phyloP scores from a whole-genome alignment of 2,329 filamentous ascomycete genomes.

The Helminthosporium solani region DNA sequence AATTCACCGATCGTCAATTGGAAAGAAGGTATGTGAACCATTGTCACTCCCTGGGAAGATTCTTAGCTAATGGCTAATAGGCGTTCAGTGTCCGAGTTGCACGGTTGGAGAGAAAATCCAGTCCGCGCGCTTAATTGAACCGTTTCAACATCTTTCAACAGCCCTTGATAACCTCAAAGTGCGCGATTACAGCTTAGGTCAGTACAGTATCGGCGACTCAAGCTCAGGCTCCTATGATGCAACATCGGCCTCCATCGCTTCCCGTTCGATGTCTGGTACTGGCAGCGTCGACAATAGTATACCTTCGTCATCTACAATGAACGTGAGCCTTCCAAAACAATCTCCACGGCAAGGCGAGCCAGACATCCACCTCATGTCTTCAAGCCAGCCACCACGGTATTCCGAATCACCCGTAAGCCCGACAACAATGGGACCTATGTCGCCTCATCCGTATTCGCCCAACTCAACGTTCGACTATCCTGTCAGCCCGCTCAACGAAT shows the following conservation, averaged over 20 bases:
- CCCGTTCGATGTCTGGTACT: slow-evolving; percentile 17
- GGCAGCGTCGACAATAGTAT: slow-evolving; percentile 15
- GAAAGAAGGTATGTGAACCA: slow-evolving; percentile 23
- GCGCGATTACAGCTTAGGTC: slow-evolving; percentile 24
- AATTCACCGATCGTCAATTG: slow-evolving; percentile 25
- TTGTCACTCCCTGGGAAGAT: background rate
- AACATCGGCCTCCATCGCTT: slow-evolving; percentile 12
- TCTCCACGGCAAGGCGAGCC: slow-evolving; percentile 12
- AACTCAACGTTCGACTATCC: slow-evolving; percentile 16
- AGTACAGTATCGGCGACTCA: slow-evolving; percentile 20
- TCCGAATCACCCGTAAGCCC: slow-evolving; percentile 27
- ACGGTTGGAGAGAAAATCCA: slow-evolving; percentile 33
- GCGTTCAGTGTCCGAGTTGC: slow-evolving; percentile 36
- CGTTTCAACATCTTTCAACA: slow-evolving; percentile 27
- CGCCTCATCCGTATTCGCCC: slow-evolving; percentile 7
- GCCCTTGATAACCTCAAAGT: slow-evolving; percentile 20
- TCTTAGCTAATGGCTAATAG: slow-evolving; percentile 5
- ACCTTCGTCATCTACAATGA: slow-evolving; percentile 20
- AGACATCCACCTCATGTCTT: slow-evolving; percentile 3
- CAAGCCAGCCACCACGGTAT: slow-evolving; percentile 18
- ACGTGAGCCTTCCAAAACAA: slow-evolving; percentile 12
- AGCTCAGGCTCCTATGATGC: slow-evolving; percentile 22
- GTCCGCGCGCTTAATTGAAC: slow-evolving; percentile 38
- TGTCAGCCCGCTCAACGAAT: slow-evolving; percentile 24
- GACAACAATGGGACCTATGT: slow-evolving; percentile 6